phyloP scores from a whole-genome alignment of 2,329 filamentous ascomycete genomes.

The Pseudomassariella vexata region DNA sequence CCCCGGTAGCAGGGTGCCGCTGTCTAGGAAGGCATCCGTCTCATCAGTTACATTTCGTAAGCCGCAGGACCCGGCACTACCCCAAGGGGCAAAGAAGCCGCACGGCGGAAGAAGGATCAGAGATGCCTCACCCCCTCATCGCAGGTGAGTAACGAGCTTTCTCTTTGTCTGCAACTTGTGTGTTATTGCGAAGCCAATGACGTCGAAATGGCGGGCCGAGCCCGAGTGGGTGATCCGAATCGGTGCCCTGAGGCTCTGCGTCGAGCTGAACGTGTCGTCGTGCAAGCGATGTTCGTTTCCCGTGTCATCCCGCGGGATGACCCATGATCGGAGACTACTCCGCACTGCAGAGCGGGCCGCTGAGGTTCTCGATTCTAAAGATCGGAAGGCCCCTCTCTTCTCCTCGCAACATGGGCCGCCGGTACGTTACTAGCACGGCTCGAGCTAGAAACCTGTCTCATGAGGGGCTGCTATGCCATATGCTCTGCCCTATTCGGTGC shows the following conservation, averaged over 20 bases:
- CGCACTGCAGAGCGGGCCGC: constrained; percentile 9
- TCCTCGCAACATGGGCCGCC: too few relatives aligned
- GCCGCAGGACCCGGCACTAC: constrained; percentile 37
- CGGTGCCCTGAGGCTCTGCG: constrained; percentile 6
- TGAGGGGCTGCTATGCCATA: too few relatives aligned
- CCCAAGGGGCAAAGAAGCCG: constrained; percentile 41
- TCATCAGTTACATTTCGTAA: constrained; percentile 42
- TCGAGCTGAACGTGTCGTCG: neutral
- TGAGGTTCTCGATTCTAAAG: constrained; percentile 6
- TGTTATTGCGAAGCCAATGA: too few relatives aligned
- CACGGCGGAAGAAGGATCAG: constrained; percentile 36
- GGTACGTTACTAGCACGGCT: too few relatives aligned
- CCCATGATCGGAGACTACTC: constrained; percentile 6
- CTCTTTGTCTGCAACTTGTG: constrained; percentile 3
- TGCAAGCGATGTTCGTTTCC: constrained; percentile 7
- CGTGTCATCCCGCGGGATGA: constrained; percentile 6
- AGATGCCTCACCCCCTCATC: constrained; percentile 41
- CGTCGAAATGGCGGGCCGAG: too few relatives aligned
- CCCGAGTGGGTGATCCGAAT: too few relatives aligned
- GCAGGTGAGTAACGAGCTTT: constrained; percentile 34
- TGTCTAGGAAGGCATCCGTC: constrained; percentile 38
- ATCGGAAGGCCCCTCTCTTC: constrained; percentile 5
- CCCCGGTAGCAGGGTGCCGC: constrained; percentile 23
- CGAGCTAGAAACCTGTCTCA: too few relatives aligned
- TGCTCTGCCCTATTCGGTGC: too few relatives aligned